These are phyloP conservation scores for Nicotiana rustica DNA, from an alignment of 305 asterid species.

Conservation along the genomic window DNA sequence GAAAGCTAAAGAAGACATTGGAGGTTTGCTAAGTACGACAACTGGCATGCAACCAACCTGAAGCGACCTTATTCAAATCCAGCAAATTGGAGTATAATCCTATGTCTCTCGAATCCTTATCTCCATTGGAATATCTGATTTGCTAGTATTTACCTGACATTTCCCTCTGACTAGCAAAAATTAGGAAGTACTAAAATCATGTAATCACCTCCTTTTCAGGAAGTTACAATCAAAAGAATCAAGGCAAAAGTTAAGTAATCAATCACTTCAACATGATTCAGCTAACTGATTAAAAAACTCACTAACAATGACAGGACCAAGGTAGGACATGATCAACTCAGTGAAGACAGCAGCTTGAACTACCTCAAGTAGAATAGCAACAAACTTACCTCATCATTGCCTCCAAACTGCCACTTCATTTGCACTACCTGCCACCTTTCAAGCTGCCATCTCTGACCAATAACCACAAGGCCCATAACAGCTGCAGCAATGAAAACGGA, in stretches of 20 bases:
- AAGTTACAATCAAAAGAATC: neutral
- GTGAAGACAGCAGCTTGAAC: neutral
- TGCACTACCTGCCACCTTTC: conserved; percentile 56
- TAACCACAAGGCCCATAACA: conserved; percentile 65
- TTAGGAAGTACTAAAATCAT: neutral
- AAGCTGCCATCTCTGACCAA: conserved; percentile 66
- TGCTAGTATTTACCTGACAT: neutral
- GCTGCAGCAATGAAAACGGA: conserved; percentile 65
- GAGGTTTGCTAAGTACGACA: neutral
- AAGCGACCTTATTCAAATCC: neutral
- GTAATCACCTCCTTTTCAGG: neutral
- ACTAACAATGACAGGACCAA: conserved; percentile 5
- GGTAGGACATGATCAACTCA: conserved; percentile 20
- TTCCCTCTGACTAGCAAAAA: neutral
- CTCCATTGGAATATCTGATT: neutral
- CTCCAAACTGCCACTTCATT: conserved; percentile 52
- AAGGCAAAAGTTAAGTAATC: neutral
- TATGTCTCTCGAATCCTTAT: neutral
- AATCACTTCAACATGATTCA: conserved; percentile 21
- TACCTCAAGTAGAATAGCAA: neutral
- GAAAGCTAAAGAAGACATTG: neutral
- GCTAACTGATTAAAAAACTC: neutral
- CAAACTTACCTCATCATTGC: conserved; percentile 52
- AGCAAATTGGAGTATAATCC: neutral
- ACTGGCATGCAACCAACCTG: neutral